A percentile compares a stretch with the other conserved stretches of the same genome.
Conservation (phyloP, 768 basidiomycete genomes). For the Lentinula raphanica region DNA sequence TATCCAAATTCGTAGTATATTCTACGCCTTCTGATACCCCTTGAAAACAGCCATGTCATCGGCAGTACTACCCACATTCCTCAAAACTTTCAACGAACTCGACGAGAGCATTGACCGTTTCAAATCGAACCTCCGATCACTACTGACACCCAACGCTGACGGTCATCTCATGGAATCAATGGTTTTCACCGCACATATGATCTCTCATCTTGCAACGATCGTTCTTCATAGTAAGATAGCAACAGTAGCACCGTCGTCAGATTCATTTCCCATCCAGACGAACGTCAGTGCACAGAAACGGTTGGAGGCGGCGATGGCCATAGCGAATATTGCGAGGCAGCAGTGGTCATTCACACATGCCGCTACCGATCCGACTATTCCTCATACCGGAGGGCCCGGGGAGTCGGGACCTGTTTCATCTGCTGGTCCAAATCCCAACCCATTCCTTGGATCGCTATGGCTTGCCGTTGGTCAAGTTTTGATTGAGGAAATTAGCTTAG, state of each 20-base stretch:
- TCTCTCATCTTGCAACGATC: constrained; percentile 10
- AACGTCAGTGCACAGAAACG: constrained; percentile 2
- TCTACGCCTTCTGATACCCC: background rate
- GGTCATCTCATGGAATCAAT: too few species aligned
- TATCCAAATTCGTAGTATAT: background rate
- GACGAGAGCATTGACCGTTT: background rate
- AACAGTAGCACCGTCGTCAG: constrained; percentile 7
- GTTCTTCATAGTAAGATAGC: constrained; percentile 18
- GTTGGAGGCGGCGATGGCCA: background rate
- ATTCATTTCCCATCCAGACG: constrained; percentile 16
- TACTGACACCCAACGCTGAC: too few species aligned
- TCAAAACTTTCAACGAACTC: background rate
- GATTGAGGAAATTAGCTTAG: background rate
- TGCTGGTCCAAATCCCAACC: background rate
- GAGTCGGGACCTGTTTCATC: background rate
- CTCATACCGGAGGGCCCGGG: too few species aligned
- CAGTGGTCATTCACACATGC: background rate
- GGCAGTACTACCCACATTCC: background rate
- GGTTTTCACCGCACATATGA: constrained; percentile 7
- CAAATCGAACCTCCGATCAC: background rate
- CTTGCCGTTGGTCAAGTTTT: background rate
- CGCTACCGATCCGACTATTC: too few species aligned
- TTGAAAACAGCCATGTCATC: background rate
- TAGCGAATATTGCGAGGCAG: background rate
- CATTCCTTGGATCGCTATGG: constrained; percentile 2